Base-by-base conservation (phyloP, 306 rosid genomes). In the Castanea mollissima region DNA sequence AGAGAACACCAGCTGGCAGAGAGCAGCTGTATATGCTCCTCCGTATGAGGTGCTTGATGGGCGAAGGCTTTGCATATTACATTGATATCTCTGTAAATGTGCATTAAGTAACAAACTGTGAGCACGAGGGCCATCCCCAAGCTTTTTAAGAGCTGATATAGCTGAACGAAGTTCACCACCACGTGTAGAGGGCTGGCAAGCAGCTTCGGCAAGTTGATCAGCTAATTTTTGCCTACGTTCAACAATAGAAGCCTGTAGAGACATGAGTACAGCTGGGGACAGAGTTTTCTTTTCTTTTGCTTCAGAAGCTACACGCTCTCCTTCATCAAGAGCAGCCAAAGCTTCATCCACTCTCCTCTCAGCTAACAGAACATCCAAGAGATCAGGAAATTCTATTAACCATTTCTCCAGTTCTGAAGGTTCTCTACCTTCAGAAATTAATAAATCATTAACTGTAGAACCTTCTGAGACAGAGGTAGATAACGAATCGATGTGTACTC, bases 131-230 rank as follows among this genome's bases (percentile, higher is more conserved):
- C 99, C 99, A 75, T 96, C 99, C 52, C 98, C 99, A 81, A 96
- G 98, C 80, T 77, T 90, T 81, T 93, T 96, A 74, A 96, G 98
- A 76, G 99, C 96, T 27, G 92, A 93, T 82, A 96, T 84, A 76
- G 97, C 88, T 31, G 93, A 86, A 76, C 99, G 94, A 75, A 96
- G 98, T 87, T 96, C 99, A 56, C 79, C 87, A 80, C 99, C 98
- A 7, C 90, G 94, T 3, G 98, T 96, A 49, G 99, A 93, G 79
- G 99, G 98, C 88, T 96, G 99, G 83, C 98, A 93, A 80, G 99
- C 98, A 84, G 98, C 98, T 86, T 96, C 99, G 58, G 98, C 90
- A 76, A 96, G 97, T 92, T 93, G 99, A 85, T 96, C 99, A 58
- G 99, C 97, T 84, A 96, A 80, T 57, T 78, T 91, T 80, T 89